Evolutionary conservation across 176 grass and related monocot genomes (phyloP), one percentile per base, ranked within the genome.

Genomic region (Lolium multiflorum): DNA sequence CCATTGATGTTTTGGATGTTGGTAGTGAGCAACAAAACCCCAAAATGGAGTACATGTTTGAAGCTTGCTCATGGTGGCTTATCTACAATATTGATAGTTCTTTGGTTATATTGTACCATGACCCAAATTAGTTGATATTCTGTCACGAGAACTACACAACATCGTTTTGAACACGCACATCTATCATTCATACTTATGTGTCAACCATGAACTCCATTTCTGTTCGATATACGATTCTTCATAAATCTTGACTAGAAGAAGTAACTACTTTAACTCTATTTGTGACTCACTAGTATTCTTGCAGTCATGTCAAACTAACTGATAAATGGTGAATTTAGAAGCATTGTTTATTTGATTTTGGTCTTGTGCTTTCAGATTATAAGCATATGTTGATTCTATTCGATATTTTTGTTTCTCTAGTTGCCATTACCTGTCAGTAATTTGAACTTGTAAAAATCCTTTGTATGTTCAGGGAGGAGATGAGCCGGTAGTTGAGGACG

Each of bases 401-500:
- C 41, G 7, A n/a, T 35, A 43, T 43, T 61, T 57, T 71, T 77
- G 37, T 60, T 62, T 85, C 5, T 74, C 5, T 48, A 62, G n/a
- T 18, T 49, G 10, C 9, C 5, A 28, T 15, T 64, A 41, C 39
- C 15, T 18, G 22, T 4, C 50, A 50, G 18, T 57, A 50, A 21
- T 76, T 24, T 87, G 20, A 86, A 26, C 83, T 56, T 21, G 3
- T 77, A 17, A 5, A 58, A 17, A 60, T 28, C 16, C 2, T 20
- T 22, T 18, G 3, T 85, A 11, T 37, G 58, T 83, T n/a, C 51
- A 94, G 89, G 77, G 80, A 79, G 77, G 80, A 79, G 92, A 94
- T 75, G 92, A 91, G 75, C 89, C 83, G 1, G 74, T 89, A 15
- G 83, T 94, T 21, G 92, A 94, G 75, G 92, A 94, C 11, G 92